Evolutionary conservation across 2,329 filamentous ascomycete species (phyloP).

Genomic region (Didymella sp.): DNA sequence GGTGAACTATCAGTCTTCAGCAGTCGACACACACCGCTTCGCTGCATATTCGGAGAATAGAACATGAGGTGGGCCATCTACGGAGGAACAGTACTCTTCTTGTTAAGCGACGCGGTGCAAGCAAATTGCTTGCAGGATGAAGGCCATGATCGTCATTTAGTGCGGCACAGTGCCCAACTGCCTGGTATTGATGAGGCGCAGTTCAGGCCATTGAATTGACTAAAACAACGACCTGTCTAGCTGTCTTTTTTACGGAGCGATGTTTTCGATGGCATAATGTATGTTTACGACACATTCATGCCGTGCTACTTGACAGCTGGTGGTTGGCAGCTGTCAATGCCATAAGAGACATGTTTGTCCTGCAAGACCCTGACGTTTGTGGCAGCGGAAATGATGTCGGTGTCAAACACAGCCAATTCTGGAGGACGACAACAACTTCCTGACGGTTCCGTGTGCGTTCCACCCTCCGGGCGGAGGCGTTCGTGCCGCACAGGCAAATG

Average conservation of each 20-base stretch:
- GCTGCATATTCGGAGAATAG: slow-evolving; percentile 12
- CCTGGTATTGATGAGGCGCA: slow-evolving; percentile 17
- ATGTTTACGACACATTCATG: slow-evolving; percentile 14
- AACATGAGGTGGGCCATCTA: slow-evolving; percentile 8
- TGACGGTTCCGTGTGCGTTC: neutral
- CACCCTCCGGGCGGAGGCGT: slow-evolving; percentile 2
- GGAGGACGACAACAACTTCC: neutral
- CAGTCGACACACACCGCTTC: slow-evolving; percentile 16
- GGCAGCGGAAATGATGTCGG: slow-evolving; percentile 1
- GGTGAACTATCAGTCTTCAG: neutral
- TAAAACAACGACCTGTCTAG: slow-evolving; percentile 4
- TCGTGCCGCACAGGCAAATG: neutral
- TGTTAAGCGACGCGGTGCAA: slow-evolving; percentile 14
- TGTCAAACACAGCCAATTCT: neutral
- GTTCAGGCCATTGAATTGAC: slow-evolving; percentile 5
- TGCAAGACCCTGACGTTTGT: slow-evolving; percentile 6
- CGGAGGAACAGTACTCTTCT: slow-evolving; percentile 8
- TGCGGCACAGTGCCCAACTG: neutral
- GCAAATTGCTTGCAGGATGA: slow-evolving; percentile 17
- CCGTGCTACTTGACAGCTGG: slow-evolving; percentile 11
- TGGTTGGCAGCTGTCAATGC: slow-evolving; percentile 15
- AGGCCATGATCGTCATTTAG: slow-evolving; percentile 10
- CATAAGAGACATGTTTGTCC: slow-evolving; percentile 9
- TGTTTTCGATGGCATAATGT: slow-evolving; percentile 9
- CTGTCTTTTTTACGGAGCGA: neutral